Evolutionary conservation across 768 basidiomycete genomes (phyloP).

Genomic region (Pleurotus citrinopileatus): DNA sequence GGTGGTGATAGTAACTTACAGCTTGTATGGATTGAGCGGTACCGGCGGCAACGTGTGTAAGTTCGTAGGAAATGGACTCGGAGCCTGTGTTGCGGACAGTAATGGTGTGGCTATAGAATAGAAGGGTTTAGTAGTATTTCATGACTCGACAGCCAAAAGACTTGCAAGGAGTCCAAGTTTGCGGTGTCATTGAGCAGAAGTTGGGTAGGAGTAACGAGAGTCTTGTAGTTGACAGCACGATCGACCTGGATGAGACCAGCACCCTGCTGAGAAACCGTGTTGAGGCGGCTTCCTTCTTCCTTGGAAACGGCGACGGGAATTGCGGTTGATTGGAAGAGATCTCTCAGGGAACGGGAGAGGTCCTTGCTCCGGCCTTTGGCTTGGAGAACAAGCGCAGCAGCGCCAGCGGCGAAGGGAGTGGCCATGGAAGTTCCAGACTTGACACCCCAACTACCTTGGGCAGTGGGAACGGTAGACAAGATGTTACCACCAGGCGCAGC

Average conservation of each 20-base stretch:
- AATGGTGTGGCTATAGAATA: slow-evolving; percentile 42
- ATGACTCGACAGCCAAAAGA: not conserved
- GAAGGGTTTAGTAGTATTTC: not conserved
- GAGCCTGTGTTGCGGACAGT: slow-evolving; percentile 51
- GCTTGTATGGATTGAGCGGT: slow-evolving; percentile 46
- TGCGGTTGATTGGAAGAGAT: slow-evolving; percentile 47
- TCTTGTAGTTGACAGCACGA: slow-evolving; percentile 50
- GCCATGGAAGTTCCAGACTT: slow-evolving; percentile 46
- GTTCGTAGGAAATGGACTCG: slow-evolving; percentile 26
- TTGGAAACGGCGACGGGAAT: slow-evolving; percentile 37
- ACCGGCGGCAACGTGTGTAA: slow-evolving; percentile 54
- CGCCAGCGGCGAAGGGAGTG: slow-evolving; percentile 44
- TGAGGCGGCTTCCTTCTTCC: slow-evolving; percentile 45
- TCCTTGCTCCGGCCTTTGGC: slow-evolving; percentile 32
- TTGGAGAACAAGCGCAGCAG: slow-evolving; percentile 38
- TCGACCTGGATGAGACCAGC: slow-evolving; percentile 57
- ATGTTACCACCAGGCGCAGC: slow-evolving; percentile 54
- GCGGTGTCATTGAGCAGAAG: slow-evolving; percentile 64
- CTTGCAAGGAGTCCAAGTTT: slow-evolving; percentile 43
- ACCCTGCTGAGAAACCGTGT: slow-evolving; percentile 52
- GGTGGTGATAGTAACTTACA: slow-evolving; percentile 23
- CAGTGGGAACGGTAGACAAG: slow-evolving; percentile 41
- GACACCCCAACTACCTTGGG: slow-evolving; percentile 36
- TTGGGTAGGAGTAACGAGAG: slow-evolving; percentile 52
- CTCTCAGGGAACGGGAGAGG: slow-evolving; percentile 24